Evolutionary conservation across 306 rosid genomes (phyloP), one percentile per base, ranked within the genome.

Genomic region (Begonia loranthoides): DNA sequence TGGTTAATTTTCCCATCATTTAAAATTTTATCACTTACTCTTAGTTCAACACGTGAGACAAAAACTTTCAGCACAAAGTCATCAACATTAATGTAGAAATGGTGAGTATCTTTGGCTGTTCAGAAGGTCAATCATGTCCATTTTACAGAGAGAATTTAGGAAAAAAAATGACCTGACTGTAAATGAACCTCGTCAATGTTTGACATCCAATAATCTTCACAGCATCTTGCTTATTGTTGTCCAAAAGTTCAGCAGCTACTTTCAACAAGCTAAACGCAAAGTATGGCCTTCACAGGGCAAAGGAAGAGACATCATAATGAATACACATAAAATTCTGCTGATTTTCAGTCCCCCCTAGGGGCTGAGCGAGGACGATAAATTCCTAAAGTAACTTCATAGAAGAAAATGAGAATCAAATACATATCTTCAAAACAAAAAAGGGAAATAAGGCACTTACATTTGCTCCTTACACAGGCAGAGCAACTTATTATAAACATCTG

Each of bases 391-490:
- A 4, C 36, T 28, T 28, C 36, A 28, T 28, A 7, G 36, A 28
- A 2, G 22, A 19, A 19, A 19, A 19, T 19, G 22, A 28, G 9
- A 28, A 8, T 28, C 22, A 28, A 0, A 28, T 28, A 28, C 36
- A 28, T 28, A 28, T 28, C 36, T 28, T 28, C 36, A 3, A n/a
- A 5, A 13, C 14, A 53, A n/a, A 24, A 51, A 39, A 22, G 41
- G 15, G 28, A 51, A 69, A 9, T 45, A 11, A 12, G n/a, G 53
- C 70, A 74, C 99, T 83, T 92, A 86, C 99, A 92, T 76, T 73
- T 92, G 99, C 67, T 69, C 78, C 77, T 83, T 92, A 76, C 99
- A 92, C 12, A 76, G 57, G 56, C 63, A 72, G 67, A 92, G 92
- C 80, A 92, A 65, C 71, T 86, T 92, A 74, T 73, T 80, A 76